Percentiles rank a stretch among this genome's conserved stretches.
These are phyloP conservation scores for Ophiocordyceps camponoti-floridani DNA, from an alignment of 2,329 filamentous ascomycete species.

Conservation along the genomic window DNA sequence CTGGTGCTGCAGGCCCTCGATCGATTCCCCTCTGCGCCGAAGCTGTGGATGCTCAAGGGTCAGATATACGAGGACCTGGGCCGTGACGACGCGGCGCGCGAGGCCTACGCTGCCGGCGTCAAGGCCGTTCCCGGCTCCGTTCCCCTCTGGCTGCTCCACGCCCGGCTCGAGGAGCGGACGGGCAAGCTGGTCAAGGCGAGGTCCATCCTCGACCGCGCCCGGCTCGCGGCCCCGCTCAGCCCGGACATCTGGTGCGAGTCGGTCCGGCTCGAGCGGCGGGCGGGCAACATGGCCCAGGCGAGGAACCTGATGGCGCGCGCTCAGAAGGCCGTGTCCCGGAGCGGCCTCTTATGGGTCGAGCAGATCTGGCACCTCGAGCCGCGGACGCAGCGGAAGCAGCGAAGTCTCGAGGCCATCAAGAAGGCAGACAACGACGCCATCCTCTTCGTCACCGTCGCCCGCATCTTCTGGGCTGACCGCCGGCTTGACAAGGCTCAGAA, in stretches of 20 bases:
- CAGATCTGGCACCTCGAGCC: constrained; percentile 89
- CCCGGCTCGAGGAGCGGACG: constrained; percentile 69
- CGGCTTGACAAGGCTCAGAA: constrained; percentile 83
- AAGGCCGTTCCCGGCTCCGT: constrained; percentile 73
- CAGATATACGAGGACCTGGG: constrained; percentile 83
- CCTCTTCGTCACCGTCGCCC: constrained; percentile 78
- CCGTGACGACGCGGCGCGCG: constrained; percentile 67
- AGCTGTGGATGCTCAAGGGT: constrained; percentile 97
- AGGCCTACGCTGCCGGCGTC: constrained; percentile 77
- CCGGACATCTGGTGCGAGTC: constrained; percentile 81
- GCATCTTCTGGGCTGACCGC: constrained; percentile 91
- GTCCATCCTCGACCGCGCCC: constrained; percentile 79
- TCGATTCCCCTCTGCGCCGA: constrained; percentile 67
- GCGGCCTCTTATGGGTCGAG: constrained; percentile 79
- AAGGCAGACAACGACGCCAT: constrained; percentile 85
- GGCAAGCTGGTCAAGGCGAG: constrained; percentile 82
- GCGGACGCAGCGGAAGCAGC: constrained; percentile 80
- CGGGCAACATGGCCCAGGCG: constrained; percentile 67
- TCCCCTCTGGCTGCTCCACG: constrained; percentile 76
- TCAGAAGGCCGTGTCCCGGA: constrained; percentile 76
- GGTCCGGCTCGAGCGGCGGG: constrained; percentile 80
- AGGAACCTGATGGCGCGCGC: constrained; percentile 88
- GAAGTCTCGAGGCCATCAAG: constrained; percentile 86
- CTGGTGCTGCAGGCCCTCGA: constrained; percentile 75
- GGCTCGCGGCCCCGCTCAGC: constrained; percentile 72